These are phyloP conservation scores for Metschnikowia borealis DNA, from an alignment of 805 yeast species.

Conservation along the genomic window DNA sequence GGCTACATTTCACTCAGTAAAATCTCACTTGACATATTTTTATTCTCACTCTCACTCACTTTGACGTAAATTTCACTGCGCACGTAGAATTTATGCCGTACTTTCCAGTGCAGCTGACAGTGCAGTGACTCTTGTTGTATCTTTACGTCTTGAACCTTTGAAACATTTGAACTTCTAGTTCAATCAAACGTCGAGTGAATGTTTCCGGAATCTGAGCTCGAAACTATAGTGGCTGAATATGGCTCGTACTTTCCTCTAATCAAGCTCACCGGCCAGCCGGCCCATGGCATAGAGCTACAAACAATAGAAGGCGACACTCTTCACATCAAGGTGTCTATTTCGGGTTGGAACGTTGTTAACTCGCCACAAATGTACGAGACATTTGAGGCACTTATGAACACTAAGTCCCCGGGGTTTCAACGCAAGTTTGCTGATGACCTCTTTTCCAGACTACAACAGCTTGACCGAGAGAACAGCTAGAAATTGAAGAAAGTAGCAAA, in stretches of 20 bases:
- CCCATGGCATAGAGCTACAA: conserved; percentile 4
- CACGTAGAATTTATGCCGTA: not conserved
- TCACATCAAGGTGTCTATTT: conserved; percentile 6
- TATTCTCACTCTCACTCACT: too few relatives aligned
- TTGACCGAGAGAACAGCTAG: not conserved
- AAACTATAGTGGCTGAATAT: conserved; percentile 9
- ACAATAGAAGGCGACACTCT: conserved; percentile 10
- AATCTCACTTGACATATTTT: too few relatives aligned
- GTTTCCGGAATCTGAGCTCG: conserved; percentile 1
- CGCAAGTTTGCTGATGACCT: conserved; percentile 13
- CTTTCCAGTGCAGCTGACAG: not conserved
- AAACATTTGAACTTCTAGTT: too few relatives aligned
- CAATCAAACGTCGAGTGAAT: not conserved
- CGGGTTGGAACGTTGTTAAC: conserved; percentile 14
- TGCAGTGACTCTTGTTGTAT: too few relatives aligned
- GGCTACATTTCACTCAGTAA: conserved; percentile 15
- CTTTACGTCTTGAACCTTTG: too few relatives aligned
- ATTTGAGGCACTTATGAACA: conserved; percentile 18
- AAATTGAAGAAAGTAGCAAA: not conserved
- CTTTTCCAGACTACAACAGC: conserved; percentile 8
- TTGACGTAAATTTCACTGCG: not conserved
- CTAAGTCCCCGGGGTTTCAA: conserved; percentile 12
- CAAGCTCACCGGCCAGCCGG: not conserved
- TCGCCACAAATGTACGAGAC: conserved; percentile 8
- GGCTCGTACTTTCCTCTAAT: conserved; percentile 11